Percentiles rank a stretch among this genome's conserved stretches.
phyloP scores from a whole-genome alignment of 805 yeast species.

The Saccharomycopsis fibuligera region DNA sequence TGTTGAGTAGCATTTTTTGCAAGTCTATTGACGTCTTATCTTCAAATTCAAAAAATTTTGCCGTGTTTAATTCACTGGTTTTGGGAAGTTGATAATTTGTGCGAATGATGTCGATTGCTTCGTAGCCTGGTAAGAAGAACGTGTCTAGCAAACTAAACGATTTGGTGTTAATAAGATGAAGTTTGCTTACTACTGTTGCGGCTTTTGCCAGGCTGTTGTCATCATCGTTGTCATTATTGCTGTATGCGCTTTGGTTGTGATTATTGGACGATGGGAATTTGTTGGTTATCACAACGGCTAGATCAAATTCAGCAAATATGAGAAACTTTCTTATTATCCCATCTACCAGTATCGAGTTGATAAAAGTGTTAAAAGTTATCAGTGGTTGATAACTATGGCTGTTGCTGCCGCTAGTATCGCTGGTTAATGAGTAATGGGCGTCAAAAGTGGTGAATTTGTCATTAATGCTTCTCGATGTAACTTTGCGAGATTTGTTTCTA shows the following conservation, averaged over 20 bases:
- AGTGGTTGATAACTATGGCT: background rate
- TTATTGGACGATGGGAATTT: background rate
- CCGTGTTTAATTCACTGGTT: background rate
- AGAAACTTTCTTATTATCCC: conserved; percentile 9
- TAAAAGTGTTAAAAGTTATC: background rate
- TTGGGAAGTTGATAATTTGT: conserved; percentile 3
- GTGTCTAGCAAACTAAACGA: background rate
- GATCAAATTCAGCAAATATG: background rate
- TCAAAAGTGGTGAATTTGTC: background rate
- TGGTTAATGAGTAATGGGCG: no score
- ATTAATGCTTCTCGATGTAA: background rate
- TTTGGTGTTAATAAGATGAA: background rate
- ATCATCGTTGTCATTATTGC: background rate
- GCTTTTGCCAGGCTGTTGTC: background rate
- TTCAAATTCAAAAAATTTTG: conserved; percentile 7
- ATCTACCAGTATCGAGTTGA: background rate
- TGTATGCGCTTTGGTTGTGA: no score
- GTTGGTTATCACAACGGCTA: background rate
- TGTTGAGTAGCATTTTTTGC: conserved; percentile 12
- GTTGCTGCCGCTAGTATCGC: background rate
- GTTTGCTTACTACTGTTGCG: background rate
- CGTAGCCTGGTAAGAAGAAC: background rate
- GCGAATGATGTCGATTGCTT: conserved; percentile 3
- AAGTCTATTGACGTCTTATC: conserved; percentile 18
- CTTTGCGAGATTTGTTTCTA: background rate